Percentiles rank a stretch among this genome's conserved stretches.
These are phyloP conservation scores for Haplographium delicatum DNA, from an alignment of 495 filamentous ascomycete genomes.

Conservation along the genomic window DNA sequence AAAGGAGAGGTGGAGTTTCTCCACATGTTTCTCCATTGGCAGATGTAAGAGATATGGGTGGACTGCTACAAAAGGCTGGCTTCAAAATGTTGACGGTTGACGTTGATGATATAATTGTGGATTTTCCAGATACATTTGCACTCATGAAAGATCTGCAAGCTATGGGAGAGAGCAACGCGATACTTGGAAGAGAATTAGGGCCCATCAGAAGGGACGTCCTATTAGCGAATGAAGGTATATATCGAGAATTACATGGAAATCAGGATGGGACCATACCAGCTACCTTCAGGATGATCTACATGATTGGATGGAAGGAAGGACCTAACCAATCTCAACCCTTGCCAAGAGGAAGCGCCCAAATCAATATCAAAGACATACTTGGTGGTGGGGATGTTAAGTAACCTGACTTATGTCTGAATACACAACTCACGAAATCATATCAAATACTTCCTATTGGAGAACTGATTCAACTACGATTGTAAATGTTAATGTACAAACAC, in stretches of 20 bases:
- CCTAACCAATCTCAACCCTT: constrained; percentile 72
- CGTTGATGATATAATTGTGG: constrained; percentile 93
- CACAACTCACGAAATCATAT: no score
- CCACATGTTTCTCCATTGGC: constrained; percentile 86
- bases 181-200: constrained; percentile 71
- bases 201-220: constrained; percentile 76
- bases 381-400: constrained; percentile 50
- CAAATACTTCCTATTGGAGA: no score
- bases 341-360: constrained; percentile 71
- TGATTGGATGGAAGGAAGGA: constrained; percentile 98
- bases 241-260: constrained; percentile 74
- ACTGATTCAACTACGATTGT: no score
- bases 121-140: constrained; percentile 88
- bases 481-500: no score
- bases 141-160: constrained; percentile 90
- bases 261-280: constrained; percentile 63
- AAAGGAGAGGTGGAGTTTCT: constrained; percentile 79
- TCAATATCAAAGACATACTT: constrained; percentile 78
- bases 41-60: constrained; percentile 87
- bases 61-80: constrained; percentile 76
- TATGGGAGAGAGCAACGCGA: constrained; percentile 90
- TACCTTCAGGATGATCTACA: constrained; percentile 88
- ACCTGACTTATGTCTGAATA: no score
- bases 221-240: constrained; percentile 84
- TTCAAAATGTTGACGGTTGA: constrained; percentile 97